Percentiles rank a stretch among this genome's conserved stretches.
Conservation (phyloP, 805 yeast species). For the Zygoascus tannicola region DNA sequence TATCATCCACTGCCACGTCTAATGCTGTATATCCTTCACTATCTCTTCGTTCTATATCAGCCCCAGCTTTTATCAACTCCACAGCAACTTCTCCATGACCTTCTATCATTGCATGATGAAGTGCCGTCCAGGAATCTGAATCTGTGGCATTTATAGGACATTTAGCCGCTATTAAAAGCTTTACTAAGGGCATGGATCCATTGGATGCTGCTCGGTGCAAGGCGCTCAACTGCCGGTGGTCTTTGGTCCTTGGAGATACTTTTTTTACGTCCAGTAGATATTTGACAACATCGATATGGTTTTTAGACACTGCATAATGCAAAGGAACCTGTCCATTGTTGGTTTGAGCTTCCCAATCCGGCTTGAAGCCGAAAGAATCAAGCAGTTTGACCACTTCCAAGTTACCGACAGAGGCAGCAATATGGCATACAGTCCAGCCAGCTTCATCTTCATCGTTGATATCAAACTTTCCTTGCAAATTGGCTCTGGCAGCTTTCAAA, state of each 20-base stretch:
- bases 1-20: constrained; percentile 47
- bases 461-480: constrained; percentile 32
- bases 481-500: constrained; percentile 29
- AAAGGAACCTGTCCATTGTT: constrained; percentile 63
- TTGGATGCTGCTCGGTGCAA: constrained; percentile 76
- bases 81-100: constrained; percentile 75
- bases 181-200: constrained; percentile 54
- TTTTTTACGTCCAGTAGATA: constrained; percentile 43
- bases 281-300: constrained; percentile 45
- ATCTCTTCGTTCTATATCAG: constrained; percentile 43
- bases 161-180: constrained; percentile 43
- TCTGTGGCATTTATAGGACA: constrained; percentile 66
- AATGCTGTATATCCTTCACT: constrained; percentile 46
- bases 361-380: constrained; percentile 34
- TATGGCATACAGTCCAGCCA: constrained; percentile 86
- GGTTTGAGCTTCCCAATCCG: constrained; percentile 56
- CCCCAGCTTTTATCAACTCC: constrained; percentile 52
- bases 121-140: constrained; percentile 67
- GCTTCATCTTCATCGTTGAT: constrained; percentile 66
- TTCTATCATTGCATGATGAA: constrained; percentile 87
- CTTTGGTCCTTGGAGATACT: constrained; percentile 59
- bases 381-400: constrained; percentile 39
- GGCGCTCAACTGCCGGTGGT: constrained; percentile 54
- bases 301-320: constrained; percentile 69
- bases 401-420: constrained; percentile 70